These are phyloP conservation scores for Phytopythium vexans DNA, from an alignment of 352 stramenopile genomes.

Conservation along the genomic window DNA sequence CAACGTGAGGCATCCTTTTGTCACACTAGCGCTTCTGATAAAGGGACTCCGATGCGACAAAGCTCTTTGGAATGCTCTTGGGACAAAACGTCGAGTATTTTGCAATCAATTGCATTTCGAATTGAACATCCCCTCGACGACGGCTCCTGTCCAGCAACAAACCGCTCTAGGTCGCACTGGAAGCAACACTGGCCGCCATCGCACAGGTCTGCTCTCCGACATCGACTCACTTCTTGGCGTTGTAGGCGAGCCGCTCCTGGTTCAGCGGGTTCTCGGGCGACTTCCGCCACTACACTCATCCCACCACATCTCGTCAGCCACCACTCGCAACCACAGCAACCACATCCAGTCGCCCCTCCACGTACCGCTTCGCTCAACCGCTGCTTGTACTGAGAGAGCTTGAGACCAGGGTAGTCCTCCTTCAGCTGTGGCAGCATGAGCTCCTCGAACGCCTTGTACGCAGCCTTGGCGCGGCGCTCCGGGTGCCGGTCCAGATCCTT, in stretches of 20 bases:
- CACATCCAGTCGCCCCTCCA: conserved; percentile 4
- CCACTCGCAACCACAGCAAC: conserved; percentile 5
- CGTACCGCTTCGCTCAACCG: conserved; percentile 72
- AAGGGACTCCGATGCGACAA: too few species aligned
- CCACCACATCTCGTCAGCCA: conserved; percentile 1
- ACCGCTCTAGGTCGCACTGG: too few species aligned
- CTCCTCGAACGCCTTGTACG: conserved; percentile 81
- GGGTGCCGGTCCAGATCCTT: conserved; percentile 62
- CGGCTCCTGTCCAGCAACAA: too few species aligned
- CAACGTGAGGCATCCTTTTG: too few species aligned
- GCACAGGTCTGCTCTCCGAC: too few species aligned
- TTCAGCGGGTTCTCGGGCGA: conserved; percentile 79
- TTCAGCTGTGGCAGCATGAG: conserved; percentile 65
- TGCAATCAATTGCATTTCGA: too few species aligned
- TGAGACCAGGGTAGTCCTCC: conserved; percentile 67
- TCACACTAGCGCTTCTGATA: too few species aligned
- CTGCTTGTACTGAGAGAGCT: conserved; percentile 84
- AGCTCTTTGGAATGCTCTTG: too few species aligned
- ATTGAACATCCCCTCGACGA: too few species aligned
- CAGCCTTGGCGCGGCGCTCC: conserved; percentile 67
- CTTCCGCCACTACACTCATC: conserved; percentile 55
- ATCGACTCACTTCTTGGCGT: conserved; percentile 49
- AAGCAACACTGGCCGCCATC: too few species aligned
- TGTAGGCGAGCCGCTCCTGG: conserved; percentile 71
- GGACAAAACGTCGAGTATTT: too few species aligned